These are phyloP conservation scores for Hypoxylon sp. DNA, from an alignment of 2,329 filamentous ascomycete genomes.

Conservation along the genomic window DNA sequence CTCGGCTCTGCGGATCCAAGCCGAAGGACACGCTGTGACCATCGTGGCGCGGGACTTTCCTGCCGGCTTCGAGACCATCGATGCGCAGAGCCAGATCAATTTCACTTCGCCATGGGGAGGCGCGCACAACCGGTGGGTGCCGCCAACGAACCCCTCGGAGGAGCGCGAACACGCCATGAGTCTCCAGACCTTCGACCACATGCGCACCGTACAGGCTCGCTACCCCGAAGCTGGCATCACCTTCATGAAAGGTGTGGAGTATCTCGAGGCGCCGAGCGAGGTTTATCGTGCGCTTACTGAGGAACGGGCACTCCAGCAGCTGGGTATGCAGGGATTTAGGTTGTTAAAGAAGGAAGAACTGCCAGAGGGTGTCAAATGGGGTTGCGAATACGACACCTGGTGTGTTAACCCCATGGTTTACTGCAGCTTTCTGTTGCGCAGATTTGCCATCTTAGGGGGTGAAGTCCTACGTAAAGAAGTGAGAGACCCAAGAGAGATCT, in stretches of 20 bases:
- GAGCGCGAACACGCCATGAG: slow-evolving; percentile 62
- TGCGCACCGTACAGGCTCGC: slow-evolving; percentile 54
- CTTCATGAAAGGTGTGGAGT: slow-evolving; percentile 66
- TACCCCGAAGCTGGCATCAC: slow-evolving; percentile 63
- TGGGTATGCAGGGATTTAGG: slow-evolving; percentile 59
- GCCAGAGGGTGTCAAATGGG: slow-evolving; percentile 61
- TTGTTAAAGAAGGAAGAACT: slow-evolving; percentile 57
- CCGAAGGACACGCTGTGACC: slow-evolving; percentile 58
- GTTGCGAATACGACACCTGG: slow-evolving; percentile 68
- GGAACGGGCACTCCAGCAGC: slow-evolving; percentile 49
- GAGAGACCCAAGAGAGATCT: slow-evolving; percentile 58
- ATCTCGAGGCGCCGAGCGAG: slow-evolving; percentile 63
- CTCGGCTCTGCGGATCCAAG: slow-evolving; percentile 63
- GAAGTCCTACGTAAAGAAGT: slow-evolving; percentile 56
- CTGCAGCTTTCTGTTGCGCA: slow-evolving; percentile 63
- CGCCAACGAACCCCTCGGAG: slow-evolving; percentile 55
- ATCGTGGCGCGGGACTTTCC: slow-evolving; percentile 65
- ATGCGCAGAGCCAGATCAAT: slow-evolving; percentile 61
- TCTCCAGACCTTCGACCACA: slow-evolving; percentile 60
- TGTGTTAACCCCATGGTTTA: slow-evolving; percentile 70
- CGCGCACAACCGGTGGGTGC: slow-evolving; percentile 69
- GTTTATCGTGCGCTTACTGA: slow-evolving; percentile 59
- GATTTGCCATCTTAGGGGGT: slow-evolving; percentile 59
- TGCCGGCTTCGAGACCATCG: slow-evolving; percentile 62
- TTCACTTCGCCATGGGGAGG: slow-evolving; percentile 72